Evolutionary conservation across 2,329 filamentous ascomycete species (phyloP), one percentile per base, ranked within the genome.

Genomic region (Blastomyces percursus): DNA sequence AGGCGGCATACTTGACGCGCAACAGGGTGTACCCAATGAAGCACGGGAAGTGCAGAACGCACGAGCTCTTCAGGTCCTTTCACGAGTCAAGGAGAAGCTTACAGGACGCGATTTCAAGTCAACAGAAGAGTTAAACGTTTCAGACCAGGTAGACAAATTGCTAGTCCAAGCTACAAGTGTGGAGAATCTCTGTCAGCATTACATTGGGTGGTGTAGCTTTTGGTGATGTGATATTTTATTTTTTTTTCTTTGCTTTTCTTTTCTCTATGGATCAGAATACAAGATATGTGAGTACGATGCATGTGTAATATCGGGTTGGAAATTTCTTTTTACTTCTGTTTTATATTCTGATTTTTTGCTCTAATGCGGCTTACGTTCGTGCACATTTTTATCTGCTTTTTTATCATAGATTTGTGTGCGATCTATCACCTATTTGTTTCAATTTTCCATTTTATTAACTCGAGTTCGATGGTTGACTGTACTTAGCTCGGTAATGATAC

Each of bases 141-240:
- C 90, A 62, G 85, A 86, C 65, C 94, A 99, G 77, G 95, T 99
- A 5, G 93, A 96, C 76, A 93, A 95, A 75, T 79, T 99, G 70
- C 89, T 99, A 69, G 87, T 89, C 65, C 93, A 99, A 79, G 94
- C 94, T 27, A 99, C 94, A 7, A 96, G 94, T 72, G 81, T 97
- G 69, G 94, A 97, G 82, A 97, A 97, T 74, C 80, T 99, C 65
- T 99, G 94, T 74, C 94, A 97, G 80, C 94, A 97, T 79, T 99
- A 96, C 75, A 96, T 97, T 70, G 94, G 94, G 66, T 97, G 93
- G 93, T 97, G 93, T 78, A 95, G 90, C 77, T 97, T 96, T 82
- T 97, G 93, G 93, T 97, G 64, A 60, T 52, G 5, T 83, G 44
- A 40, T 40, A n/a, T 60, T 65, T 52, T 40, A 5, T 12, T 24